These are phyloP conservation scores for Nemania sp. DNA, from an alignment of 2,329 filamentous ascomycete genomes.

Conservation along the genomic window DNA sequence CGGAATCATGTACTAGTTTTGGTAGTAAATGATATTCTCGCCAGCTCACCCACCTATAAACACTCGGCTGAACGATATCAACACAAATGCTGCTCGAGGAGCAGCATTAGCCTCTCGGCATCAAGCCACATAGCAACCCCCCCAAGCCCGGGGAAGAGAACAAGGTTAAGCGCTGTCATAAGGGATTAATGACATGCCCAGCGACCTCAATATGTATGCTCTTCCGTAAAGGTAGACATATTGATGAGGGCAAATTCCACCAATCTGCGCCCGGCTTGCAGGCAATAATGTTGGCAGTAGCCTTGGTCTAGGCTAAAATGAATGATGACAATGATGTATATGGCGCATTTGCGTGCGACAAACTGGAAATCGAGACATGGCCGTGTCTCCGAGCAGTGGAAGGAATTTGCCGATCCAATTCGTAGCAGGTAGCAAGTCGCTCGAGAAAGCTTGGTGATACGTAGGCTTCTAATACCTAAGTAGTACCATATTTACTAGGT, in stretches of 20 bases:
- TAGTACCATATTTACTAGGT: background rate
- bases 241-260: conserved; percentile 24
- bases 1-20: background rate
- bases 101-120: background rate
- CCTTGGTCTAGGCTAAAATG: conserved; percentile 31
- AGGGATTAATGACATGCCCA: conserved; percentile 1
- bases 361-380: conserved; percentile 11
- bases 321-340: conserved; percentile 19
- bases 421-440: conserved; percentile 15
- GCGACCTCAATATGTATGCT: conserved; percentile 15
- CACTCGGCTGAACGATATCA: background rate
- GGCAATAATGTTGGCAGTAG: conserved; percentile 13
- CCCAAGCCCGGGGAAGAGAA: conserved; percentile 7
- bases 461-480: conserved; percentile 5
- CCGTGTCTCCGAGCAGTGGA: conserved; percentile 8
- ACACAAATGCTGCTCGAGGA: background rate
- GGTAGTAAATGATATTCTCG: background rate
- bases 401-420: conserved; percentile 17
- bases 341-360: conserved; percentile 8
- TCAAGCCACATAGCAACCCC: background rate
- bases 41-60: background rate
- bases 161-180: conserved; percentile 16
- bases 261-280: conserved; percentile 19
- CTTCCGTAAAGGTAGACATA: conserved; percentile 12
- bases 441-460: conserved; percentile 26